Evolutionary conservation across 2,329 filamentous ascomycete genomes (phyloP).

Genomic region (Akanthomyces lecanii): DNA sequence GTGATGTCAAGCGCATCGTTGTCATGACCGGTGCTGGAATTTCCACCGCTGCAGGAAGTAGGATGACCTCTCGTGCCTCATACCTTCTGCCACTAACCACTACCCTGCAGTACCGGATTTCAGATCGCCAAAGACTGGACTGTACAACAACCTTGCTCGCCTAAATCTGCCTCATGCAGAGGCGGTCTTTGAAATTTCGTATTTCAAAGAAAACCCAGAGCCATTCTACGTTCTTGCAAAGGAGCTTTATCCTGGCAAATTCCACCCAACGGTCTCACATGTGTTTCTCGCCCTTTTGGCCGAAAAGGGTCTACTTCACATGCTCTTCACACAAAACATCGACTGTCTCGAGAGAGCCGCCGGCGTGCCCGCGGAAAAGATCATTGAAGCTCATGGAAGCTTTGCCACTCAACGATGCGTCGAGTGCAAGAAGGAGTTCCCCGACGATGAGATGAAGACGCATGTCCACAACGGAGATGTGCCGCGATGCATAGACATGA

Average conservation of each 20-base stretch:
- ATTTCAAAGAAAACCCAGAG: constrained; percentile 76
- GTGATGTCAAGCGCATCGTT: constrained; percentile 65
- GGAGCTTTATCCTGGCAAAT: constrained; percentile 88
- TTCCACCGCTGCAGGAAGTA: constrained; percentile 66
- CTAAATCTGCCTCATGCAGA: constrained; percentile 85
- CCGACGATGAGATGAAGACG: constrained; percentile 67
- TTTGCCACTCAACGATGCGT: constrained; percentile 91
- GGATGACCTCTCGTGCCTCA: constrained; percentile 22
- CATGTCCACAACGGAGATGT: constrained; percentile 64
- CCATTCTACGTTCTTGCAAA: constrained; percentile 91
- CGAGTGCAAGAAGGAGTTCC: constrained; percentile 72
- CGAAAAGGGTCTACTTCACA: constrained; percentile 71
- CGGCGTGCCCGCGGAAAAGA: constrained; percentile 73
- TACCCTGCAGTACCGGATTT: constrained; percentile 76
- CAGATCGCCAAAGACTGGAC: constrained; percentile 83
- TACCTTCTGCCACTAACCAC: not conserved
- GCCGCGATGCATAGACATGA: constrained; percentile 58
- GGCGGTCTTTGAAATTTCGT: constrained; percentile 89
- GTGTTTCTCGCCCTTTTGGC: constrained; percentile 81
- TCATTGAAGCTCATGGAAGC: constrained; percentile 92
- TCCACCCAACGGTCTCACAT: constrained; percentile 83
- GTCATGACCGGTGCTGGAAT: constrained; percentile 92
- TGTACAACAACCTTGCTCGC: constrained; percentile 87
- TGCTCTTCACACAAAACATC: constrained; percentile 96
- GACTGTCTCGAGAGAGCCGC: constrained; percentile 88